A percentile compares a stretch with the other conserved stretches of the same genome.
These are phyloP conservation scores for Spiraea crenata DNA, from an alignment of 331 rosid species.

Conservation along the genomic window DNA sequence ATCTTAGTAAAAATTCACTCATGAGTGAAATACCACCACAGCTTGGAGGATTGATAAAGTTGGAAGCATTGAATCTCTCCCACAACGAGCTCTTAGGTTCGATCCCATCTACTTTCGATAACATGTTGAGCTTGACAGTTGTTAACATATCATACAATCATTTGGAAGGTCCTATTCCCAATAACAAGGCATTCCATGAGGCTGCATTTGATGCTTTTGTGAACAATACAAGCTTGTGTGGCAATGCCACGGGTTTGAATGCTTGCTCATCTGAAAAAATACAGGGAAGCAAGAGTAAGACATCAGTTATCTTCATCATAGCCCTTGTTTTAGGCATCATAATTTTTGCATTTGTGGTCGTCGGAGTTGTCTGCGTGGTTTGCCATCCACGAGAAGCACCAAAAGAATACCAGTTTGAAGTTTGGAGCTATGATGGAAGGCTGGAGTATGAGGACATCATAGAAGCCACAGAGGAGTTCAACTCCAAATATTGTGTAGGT, in stretches of 20 bases:
- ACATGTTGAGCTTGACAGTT: conserved; percentile 23
- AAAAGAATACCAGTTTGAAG: neutral
- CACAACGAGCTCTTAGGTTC: conserved; percentile 26
- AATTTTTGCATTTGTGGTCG: neutral
- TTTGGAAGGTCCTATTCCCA: conserved; percentile 25
- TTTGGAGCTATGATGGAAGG: conserved; percentile 28
- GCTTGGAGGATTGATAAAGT: conserved; percentile 15
- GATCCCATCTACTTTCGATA: conserved; percentile 10
- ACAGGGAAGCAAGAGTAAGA: neutral
- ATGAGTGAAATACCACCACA: conserved; percentile 12
- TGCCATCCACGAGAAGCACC: neutral
- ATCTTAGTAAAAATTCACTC: conserved; percentile 22
- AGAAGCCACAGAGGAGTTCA: conserved; percentile 26
- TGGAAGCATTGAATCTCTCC: conserved; percentile 25
- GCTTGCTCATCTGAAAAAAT: neutral
- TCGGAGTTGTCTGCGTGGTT: neutral
- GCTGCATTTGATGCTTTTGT: conserved; percentile 1
- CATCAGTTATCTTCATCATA: neutral
- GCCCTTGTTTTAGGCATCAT: neutral
- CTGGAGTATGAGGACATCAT: conserved; percentile 18
- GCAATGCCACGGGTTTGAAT: conserved; percentile 13
- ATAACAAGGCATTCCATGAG: conserved; percentile 18
- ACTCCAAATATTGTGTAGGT: conserved; percentile 22
- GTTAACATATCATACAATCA: conserved; percentile 18
- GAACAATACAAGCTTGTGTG: conserved; percentile 24